These are phyloP conservation scores for Avicennia marina DNA, from an alignment of 257 asterid species.

Conservation along the genomic window DNA sequence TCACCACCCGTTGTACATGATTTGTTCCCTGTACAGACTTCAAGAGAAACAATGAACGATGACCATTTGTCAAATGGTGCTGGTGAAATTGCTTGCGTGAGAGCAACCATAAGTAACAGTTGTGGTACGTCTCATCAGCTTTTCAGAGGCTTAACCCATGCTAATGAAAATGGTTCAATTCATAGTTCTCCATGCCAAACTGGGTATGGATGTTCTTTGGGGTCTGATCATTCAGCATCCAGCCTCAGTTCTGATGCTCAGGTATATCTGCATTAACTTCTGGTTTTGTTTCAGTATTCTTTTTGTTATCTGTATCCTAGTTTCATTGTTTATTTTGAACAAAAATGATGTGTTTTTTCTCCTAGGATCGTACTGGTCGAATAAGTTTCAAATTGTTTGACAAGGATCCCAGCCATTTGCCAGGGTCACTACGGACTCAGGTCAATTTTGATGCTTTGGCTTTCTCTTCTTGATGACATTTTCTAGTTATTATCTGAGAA, in stretches of 20 bases:
- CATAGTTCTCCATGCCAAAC: slow-evolving; percentile 54
- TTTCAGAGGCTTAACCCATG: slow-evolving; percentile 44
- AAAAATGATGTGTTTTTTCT: slow-evolving; percentile 12
- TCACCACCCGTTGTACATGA: slow-evolving; percentile 67
- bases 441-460: slow-evolving; percentile 30
- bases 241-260: slow-evolving; percentile 59
- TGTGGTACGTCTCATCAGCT: slow-evolving; percentile 70
- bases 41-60: slow-evolving; percentile 40
- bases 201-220: slow-evolving; percentile 69
- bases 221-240: slow-evolving; percentile 77
- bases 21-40: slow-evolving; percentile 57
- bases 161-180: slow-evolving; percentile 39
- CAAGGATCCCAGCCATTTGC: slow-evolving; percentile 93
- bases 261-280: slow-evolving; percentile 30
- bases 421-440: slow-evolving; percentile 68
- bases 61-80: slow-evolving; percentile 29
- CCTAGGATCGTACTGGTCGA: slow-evolving; percentile 84
- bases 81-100: slow-evolving; percentile 29
- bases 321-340: background rate
- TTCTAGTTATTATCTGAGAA: too few relatives aligned
- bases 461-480: slow-evolving; percentile 1
- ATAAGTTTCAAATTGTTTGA: slow-evolving; percentile 85
- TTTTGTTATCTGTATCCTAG: too few relatives aligned
- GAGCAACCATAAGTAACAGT: slow-evolving; percentile 30
- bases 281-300: too few relatives aligned